Percentiles rank a stretch among this genome's conserved stretches.
phyloP scores from a whole-genome alignment of 352 stramenopile species.

The Elongisporangium undulatum region DNA sequence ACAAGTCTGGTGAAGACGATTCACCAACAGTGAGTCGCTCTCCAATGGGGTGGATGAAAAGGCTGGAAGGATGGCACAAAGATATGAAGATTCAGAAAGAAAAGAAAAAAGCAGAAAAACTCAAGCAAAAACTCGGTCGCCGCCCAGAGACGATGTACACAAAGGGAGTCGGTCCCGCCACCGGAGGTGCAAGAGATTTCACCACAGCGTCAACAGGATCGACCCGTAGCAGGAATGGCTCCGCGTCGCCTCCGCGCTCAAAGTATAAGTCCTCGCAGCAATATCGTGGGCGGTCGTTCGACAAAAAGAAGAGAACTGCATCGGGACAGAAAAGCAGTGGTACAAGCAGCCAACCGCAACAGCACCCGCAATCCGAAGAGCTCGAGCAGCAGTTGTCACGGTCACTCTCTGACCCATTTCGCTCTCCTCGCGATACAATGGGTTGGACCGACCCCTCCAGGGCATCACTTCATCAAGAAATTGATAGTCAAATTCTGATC shows the following conservation, averaged over 20 bases:
- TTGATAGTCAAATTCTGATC: slow-evolving; percentile 42
- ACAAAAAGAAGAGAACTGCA: slow-evolving; percentile 2
- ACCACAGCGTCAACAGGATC: neutral
- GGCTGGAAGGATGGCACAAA: slow-evolving; percentile 79
- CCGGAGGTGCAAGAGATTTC: neutral
- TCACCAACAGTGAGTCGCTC: slow-evolving; percentile 39
- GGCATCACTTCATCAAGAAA: slow-evolving; percentile 19
- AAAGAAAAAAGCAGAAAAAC: slow-evolving; percentile 72
- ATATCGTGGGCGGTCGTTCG: slow-evolving; percentile 10
- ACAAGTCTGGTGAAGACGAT: slow-evolving; percentile 26
- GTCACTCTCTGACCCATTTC: slow-evolving; percentile 63
- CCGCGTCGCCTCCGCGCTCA: slow-evolving; percentile 10
- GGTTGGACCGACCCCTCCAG: slow-evolving; percentile 24
- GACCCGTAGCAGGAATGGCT: slow-evolving; percentile 10
- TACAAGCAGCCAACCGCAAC: slow-evolving; percentile 9
- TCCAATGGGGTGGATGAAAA: slow-evolving; percentile 71
- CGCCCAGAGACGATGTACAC: slow-evolving; percentile 24
- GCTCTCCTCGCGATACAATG: slow-evolving; percentile 36
- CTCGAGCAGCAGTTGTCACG: slow-evolving; percentile 30
- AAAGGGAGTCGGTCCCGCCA: neutral
- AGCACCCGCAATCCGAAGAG: neutral
- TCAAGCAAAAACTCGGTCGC: slow-evolving; percentile 40
- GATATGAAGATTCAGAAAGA: slow-evolving; percentile 76
- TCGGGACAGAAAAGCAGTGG: slow-evolving; percentile 6
- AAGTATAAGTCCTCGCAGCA: slow-evolving; percentile 11